Percentiles rank a stretch among this genome's conserved stretches.
These are phyloP conservation scores for Phytophthora foliorum DNA, from an alignment of 352 stramenopile genomes.

Conservation along the genomic window DNA sequence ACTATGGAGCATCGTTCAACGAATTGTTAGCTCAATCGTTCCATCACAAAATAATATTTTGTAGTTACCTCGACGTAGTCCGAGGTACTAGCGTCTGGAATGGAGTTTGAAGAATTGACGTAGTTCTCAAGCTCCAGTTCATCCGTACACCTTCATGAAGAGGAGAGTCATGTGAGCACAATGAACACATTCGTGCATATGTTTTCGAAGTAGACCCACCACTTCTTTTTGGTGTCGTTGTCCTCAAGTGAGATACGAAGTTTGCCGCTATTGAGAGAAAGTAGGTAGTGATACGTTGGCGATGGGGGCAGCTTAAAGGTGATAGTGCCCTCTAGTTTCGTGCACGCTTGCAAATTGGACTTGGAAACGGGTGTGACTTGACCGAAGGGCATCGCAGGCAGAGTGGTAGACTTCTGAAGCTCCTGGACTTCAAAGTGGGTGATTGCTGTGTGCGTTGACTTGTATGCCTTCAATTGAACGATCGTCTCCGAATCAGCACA, in stretches of 20 bases:
- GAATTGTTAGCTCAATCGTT: neutral
- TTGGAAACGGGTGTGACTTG: neutral
- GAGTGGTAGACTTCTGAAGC: neutral
- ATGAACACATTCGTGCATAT: neutral
- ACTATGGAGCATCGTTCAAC: neutral
- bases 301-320: neutral
- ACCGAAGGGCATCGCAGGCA: neutral
- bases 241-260: slow-evolving; percentile 12
- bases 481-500: too few species aligned
- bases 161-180: neutral
- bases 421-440: neutral
- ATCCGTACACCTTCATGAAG: neutral
- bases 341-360: neutral
- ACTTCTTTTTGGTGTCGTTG: slow-evolving; percentile 10
- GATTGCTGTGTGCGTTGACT: neutral
- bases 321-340: neutral
- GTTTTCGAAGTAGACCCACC: neutral
- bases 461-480: neutral
- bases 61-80: slow-evolving; percentile 9
- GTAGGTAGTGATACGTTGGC: slow-evolving; percentile 1
- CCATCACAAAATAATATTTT: neutral
- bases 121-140: slow-evolving; percentile 3
- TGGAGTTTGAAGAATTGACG: slow-evolving; percentile 4
- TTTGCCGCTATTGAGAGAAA: slow-evolving; percentile 2
- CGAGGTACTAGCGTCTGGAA: slow-evolving; percentile 5